Evolutionary conservation across 2,329 filamentous ascomycete genomes (phyloP), one percentile per base, ranked within the genome.

Genomic region (Septoria petroselini): DNA sequence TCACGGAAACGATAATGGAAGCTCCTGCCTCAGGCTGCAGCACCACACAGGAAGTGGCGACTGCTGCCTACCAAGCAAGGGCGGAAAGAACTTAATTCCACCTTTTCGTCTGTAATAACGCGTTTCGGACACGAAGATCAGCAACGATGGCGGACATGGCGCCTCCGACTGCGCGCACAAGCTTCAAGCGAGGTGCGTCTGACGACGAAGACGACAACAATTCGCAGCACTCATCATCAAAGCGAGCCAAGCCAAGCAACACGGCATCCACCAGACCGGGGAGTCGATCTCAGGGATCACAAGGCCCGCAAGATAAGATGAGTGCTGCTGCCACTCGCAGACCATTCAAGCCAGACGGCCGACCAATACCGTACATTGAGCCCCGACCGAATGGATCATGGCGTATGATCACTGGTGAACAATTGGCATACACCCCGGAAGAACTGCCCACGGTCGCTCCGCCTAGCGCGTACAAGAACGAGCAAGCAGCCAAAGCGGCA

Each of bases 181-280:
- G 25, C 21, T 27, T 39, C 30, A 48, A 31, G 38, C 39, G 30
- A 15, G 41, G 30, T 23, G 43, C 31, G 7, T 37, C 43, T 23
- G 39, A 43, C 9, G 46, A 47, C 7, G 35, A 21, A 18, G 15
- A 35, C 17, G 19, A 27, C 17, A n/a, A n/a, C n/a, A 30, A 27
- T 27, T 17, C 27, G 7, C 19, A 39, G 18, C 4, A 33, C 12
- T 19, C 21, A 30, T 19, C 21, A 30, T 47, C 51, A 6, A 53
- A 53, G 37, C 46, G 51, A 23, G 33, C 46, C 30, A 53, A 48
- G 38, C 31, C 47, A 17, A 48, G 33, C 42, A 43, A 21, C n/a
- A 23, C 14, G 23, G 14, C 33, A 34, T 11, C 48, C 15, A 44
- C 48, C 15, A 44, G 33, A 27, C n/a, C 34, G 23, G 23, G 23